phyloP scores from a whole-genome alignment of 257 asterid species.

The Thymus mandschuricus region DNA sequence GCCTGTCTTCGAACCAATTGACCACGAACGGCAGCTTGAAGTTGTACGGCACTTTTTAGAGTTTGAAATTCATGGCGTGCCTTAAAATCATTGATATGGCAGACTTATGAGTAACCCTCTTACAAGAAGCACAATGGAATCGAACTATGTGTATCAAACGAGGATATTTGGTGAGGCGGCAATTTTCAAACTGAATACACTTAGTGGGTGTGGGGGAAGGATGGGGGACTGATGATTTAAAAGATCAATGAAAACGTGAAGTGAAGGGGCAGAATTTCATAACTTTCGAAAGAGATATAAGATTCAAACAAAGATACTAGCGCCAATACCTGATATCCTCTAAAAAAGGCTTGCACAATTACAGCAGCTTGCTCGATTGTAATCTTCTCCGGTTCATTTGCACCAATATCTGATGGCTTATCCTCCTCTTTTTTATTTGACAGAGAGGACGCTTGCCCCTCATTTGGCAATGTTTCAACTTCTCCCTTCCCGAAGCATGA shows the following conservation, averaged over 20 bases:
- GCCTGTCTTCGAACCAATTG: constrained; percentile 63
- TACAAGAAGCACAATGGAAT: background rate
- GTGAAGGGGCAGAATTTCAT: background rate
- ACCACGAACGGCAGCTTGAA: constrained; percentile 57
- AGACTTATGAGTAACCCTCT: constrained; percentile 12
- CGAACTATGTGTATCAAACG: background rate
- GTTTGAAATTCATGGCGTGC: constrained; percentile 48
- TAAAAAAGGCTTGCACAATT: constrained; percentile 51
- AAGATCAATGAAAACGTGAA: background rate
- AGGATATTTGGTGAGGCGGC: background rate
- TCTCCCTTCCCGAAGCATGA: constrained; percentile 33
- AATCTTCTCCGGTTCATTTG: constrained; percentile 36
- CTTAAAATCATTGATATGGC: constrained; percentile 27
- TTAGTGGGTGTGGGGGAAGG: too few species aligned
- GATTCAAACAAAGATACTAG: background rate
- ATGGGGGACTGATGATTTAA: background rate
- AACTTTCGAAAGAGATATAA: background rate
- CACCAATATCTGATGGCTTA: constrained; percentile 29
- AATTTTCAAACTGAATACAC: too few species aligned
- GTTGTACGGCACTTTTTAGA: constrained; percentile 52
- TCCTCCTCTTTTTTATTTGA: constrained; percentile 35
- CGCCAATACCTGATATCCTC: constrained; percentile 51
- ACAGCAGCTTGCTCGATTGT: constrained; percentile 61
- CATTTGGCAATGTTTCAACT: constrained; percentile 24
- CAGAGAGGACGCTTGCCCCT: constrained; percentile 33